Conservation (phyloP, 768 basidiomycete genomes). For the Multifurca ochricompacta region DNA sequence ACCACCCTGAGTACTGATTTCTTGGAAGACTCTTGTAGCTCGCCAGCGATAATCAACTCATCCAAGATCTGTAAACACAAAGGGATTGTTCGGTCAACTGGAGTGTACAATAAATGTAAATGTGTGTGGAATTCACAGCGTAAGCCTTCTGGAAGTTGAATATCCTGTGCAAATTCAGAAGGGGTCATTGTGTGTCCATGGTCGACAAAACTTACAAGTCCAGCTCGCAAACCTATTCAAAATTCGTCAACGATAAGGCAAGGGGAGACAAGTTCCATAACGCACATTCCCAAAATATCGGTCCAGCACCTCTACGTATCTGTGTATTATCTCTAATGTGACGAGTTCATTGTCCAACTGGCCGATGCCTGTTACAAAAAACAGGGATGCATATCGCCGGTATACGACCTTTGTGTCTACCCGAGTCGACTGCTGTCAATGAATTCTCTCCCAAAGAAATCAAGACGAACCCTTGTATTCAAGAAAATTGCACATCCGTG, state of each 20-base stretch:
- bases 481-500: slow-evolving; percentile 91
- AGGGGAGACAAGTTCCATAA: slow-evolving; percentile 12
- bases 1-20: slow-evolving; percentile 57
- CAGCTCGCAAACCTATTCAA: slow-evolving; percentile 74
- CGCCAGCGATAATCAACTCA: slow-evolving; percentile 89
- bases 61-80: slow-evolving; percentile 59
- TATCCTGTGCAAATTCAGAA: slow-evolving; percentile 44
- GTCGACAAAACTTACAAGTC: slow-evolving; percentile 61
- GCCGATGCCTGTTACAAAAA: slow-evolving; percentile 87
- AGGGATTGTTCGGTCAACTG: background rate
- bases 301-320: slow-evolving; percentile 87
- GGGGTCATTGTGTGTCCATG: background rate
- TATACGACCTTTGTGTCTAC: slow-evolving; percentile 85
- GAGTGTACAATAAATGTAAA: background rate
- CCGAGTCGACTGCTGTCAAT: background rate
- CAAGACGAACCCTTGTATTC: slow-evolving; percentile 84
- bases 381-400: slow-evolving; percentile 89
- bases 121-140: slow-evolving; percentile 40
- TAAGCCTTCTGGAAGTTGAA: slow-evolving; percentile 99
- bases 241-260: background rate
- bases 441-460: background rate
- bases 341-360: slow-evolving; percentile 85
- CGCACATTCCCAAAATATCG: slow-evolving; percentile 82
- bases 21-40: slow-evolving; percentile 89
- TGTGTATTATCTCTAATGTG: slow-evolving; percentile 87